phyloP scores from a whole-genome alignment of 352 stramenopile genomes.

The Ophiocytium majus region DNA sequence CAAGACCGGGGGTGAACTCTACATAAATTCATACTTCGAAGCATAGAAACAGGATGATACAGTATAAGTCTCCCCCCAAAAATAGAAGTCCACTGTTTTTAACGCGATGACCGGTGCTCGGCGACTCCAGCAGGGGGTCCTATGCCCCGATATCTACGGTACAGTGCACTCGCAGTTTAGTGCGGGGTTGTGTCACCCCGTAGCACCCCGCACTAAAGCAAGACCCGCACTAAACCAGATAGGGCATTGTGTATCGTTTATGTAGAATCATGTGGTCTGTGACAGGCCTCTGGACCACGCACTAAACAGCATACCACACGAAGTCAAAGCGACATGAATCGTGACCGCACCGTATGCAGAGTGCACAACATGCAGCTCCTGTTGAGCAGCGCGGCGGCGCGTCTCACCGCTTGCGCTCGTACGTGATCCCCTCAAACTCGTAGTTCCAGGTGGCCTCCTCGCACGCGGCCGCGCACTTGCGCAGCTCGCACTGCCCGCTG shows the following conservation, averaged over 20 bases:
- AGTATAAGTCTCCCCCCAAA: too few relatives aligned
- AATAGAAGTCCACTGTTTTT: too few relatives aligned
- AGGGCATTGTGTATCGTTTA: neutral
- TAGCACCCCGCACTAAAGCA: too few relatives aligned
- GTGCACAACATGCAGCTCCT: too few relatives aligned
- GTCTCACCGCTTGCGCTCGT: neutral
- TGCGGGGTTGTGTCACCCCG: too few relatives aligned
- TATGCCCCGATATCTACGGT: too few relatives aligned
- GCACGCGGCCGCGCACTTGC: constrained; percentile 5
- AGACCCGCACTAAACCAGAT: neutral
- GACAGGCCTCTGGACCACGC: neutral
- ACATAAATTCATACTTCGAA: too few relatives aligned
- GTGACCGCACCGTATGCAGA: neutral
- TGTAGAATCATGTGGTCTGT: neutral
- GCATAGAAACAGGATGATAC: too few relatives aligned
- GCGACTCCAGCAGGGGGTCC: too few relatives aligned
- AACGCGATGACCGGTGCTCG: too few relatives aligned
- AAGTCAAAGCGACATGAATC: neutral
- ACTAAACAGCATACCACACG: neutral
- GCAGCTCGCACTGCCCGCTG: neutral
- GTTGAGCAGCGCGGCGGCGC: neutral
- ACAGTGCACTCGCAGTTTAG: too few relatives aligned
- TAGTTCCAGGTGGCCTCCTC: neutral
- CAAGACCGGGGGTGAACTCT: too few relatives aligned
- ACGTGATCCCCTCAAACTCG: neutral